phyloP scores from a whole-genome alignment of 495 filamentous ascomycete genomes.

The Trichoderma reesei region DNA sequence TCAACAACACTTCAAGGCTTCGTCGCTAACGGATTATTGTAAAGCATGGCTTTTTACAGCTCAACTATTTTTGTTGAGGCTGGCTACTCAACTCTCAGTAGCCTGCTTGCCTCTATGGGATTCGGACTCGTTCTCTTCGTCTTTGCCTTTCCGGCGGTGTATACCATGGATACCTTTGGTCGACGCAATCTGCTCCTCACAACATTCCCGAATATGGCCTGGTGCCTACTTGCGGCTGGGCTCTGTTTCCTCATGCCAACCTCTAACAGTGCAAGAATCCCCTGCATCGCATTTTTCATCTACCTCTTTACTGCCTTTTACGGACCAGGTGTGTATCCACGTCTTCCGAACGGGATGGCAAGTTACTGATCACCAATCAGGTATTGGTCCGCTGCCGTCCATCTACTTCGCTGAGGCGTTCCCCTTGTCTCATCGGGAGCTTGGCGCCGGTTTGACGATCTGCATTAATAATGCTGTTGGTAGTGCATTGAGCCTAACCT shows the following conservation, averaged over 20 bases:
- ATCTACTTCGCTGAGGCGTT: constrained; percentile 52
- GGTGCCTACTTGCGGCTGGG: constrained; percentile 42
- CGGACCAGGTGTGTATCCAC: constrained; percentile 35
- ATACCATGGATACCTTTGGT: constrained; percentile 50
- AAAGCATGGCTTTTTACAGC: constrained; percentile 40
- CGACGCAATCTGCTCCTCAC: constrained; percentile 44
- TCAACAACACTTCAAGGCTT: background rate
- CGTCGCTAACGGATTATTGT: background rate
- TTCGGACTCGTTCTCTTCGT: constrained; percentile 57
- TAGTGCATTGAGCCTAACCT: constrained; percentile 49
- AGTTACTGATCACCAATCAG: background rate
- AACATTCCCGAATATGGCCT: constrained; percentile 46
- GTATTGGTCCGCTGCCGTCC: constrained; percentile 43
- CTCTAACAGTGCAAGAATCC: constrained; percentile 25
- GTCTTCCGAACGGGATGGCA: background rate
- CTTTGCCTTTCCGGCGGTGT: constrained; percentile 54
- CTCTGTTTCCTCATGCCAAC: constrained; percentile 42
- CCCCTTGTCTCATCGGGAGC: constrained; percentile 43
- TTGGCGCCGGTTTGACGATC: constrained; percentile 34
- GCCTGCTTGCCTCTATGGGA: constrained; percentile 49
- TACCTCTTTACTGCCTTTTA: constrained; percentile 45
- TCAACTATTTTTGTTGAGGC: constrained; percentile 46
- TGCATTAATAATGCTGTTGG: constrained; percentile 38
- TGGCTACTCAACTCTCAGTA: constrained; percentile 34
- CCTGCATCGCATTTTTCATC: constrained; percentile 41